Conservation (phyloP, 441 rosid genomes). For the California macrophylla region DNA sequence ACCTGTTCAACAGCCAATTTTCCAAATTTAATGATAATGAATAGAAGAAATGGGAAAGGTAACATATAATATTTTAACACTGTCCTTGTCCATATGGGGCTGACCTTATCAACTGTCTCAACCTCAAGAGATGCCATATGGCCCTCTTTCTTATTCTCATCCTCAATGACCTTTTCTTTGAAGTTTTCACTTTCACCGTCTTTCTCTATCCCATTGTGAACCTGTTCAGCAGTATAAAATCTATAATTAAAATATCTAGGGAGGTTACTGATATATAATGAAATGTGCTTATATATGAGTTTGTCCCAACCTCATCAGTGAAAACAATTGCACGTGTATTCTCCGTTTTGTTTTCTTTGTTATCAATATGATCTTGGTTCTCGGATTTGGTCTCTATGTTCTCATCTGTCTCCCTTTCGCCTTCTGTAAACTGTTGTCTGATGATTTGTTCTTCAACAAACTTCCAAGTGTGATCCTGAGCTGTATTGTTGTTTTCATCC, state of each 20-base stretch:
- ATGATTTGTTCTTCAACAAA: conserved; percentile 18
- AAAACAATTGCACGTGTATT: conserved; percentile 20
- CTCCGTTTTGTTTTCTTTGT: conserved; percentile 30
- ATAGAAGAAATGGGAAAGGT: conserved; percentile 11
- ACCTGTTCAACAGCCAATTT: conserved; percentile 25
- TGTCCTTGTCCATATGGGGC: conserved; percentile 4
- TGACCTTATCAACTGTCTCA: conserved; percentile 24
- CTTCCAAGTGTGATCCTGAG: conserved; percentile 16
- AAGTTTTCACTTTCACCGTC: conserved; percentile 20
- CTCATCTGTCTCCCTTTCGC: conserved; percentile 23
- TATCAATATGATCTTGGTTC: conserved; percentile 19
- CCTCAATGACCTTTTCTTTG: conserved; percentile 21
- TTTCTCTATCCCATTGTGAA: conserved; percentile 22
- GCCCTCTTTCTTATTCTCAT: conserved; percentile 20
- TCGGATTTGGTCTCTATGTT: conserved; percentile 17
- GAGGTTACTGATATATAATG: conserved; percentile 5
- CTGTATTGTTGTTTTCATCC: conserved; percentile 17
- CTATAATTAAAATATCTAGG: conserved; percentile 1
- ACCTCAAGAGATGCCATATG: conserved; percentile 16
- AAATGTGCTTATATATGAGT: neutral
- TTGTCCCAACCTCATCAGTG: conserved; percentile 36
- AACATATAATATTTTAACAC: neutral
- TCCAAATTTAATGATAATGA: conserved; percentile 6
- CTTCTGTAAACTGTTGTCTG: conserved; percentile 16
- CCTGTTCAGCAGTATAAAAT: conserved; percentile 24